phyloP scores from a whole-genome alignment of 2,329 filamentous ascomycete species.

The Dryadomyces quercivorus region DNA sequence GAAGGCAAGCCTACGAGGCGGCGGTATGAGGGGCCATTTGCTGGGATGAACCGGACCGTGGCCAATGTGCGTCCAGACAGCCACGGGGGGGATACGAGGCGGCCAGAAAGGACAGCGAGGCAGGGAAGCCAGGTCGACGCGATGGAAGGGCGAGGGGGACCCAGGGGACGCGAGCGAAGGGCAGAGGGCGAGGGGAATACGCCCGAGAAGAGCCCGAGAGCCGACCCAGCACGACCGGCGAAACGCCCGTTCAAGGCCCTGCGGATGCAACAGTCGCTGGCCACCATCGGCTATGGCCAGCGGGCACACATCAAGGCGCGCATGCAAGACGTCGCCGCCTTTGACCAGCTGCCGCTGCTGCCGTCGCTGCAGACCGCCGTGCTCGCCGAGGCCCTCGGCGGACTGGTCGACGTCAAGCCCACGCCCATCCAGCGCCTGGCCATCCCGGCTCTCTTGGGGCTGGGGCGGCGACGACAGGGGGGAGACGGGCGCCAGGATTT shows the following conservation, averaged over 20 bases:
- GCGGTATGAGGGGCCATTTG: slow-evolving; percentile 36
- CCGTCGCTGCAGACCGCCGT: slow-evolving; percentile 61
- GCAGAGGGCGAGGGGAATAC: background rate
- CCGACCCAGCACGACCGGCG: slow-evolving; percentile 8
- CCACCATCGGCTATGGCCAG: slow-evolving; percentile 64
- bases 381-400: slow-evolving; percentile 58
- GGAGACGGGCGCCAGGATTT: slow-evolving; percentile 36
- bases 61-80: slow-evolving; percentile 29
- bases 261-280: slow-evolving; percentile 81
- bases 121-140: no score
- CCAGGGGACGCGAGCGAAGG: background rate
- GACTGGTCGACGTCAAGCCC: slow-evolving; percentile 62
- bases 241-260: slow-evolving; percentile 58
- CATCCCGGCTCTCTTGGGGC: slow-evolving; percentile 66
- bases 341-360: slow-evolving; percentile 69
- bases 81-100: background rate
- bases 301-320: slow-evolving; percentile 37
- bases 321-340: slow-evolving; percentile 60
- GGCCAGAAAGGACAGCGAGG: background rate
- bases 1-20: slow-evolving; percentile 24
- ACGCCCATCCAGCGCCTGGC: slow-evolving; percentile 85
- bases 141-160: slow-evolving; percentile 8
- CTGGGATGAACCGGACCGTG: slow-evolving; percentile 42
- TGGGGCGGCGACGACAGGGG: slow-evolving; percentile 20
- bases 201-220: background rate